These are phyloP conservation scores for Pholiota molesta DNA, from an alignment of 768 basidiomycete genomes.

Conservation along the genomic window DNA sequence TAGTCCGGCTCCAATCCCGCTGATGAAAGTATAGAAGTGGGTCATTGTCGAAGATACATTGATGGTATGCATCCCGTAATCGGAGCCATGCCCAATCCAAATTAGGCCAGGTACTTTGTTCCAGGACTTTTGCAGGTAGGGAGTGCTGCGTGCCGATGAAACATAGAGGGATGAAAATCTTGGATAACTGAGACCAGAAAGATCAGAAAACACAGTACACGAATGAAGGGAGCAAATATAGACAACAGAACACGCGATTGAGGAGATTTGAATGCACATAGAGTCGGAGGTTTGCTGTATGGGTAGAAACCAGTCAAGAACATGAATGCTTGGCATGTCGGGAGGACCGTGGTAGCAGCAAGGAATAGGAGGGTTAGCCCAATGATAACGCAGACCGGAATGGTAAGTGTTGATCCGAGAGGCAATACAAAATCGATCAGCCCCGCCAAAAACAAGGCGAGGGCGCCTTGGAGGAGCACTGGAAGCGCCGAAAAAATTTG, in stretches of 20 bases:
- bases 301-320: conserved; percentile 2
- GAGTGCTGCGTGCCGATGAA: neutral
- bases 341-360: conserved; percentile 14
- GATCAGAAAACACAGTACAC: neutral
- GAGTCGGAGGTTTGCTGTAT: conserved; percentile 1
- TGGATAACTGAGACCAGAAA: neutral
- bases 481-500: conserved; percentile 7
- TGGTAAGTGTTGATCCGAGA: conserved; percentile 9
- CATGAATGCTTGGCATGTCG: conserved; percentile 6
- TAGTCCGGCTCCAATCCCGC: neutral
- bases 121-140: neutral
- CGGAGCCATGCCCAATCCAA: neutral
- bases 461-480: conserved; percentile 10
- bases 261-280: conserved; percentile 20
- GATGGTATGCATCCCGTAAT: conserved; percentile 6
- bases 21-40: neutral
- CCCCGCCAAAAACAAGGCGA: conserved; percentile 21
- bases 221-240: neutral
- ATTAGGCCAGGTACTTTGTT: neutral
- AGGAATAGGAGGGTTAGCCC: conserved; percentile 15
- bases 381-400: conserved; percentile 13
- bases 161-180: neutral
- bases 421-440: conserved; percentile 20
- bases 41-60: neutral
- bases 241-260: conserved; percentile 13